Base-by-base conservation (phyloP, 192 early-diverging fungal genomes). In the Gonapodya sp. region DNA sequence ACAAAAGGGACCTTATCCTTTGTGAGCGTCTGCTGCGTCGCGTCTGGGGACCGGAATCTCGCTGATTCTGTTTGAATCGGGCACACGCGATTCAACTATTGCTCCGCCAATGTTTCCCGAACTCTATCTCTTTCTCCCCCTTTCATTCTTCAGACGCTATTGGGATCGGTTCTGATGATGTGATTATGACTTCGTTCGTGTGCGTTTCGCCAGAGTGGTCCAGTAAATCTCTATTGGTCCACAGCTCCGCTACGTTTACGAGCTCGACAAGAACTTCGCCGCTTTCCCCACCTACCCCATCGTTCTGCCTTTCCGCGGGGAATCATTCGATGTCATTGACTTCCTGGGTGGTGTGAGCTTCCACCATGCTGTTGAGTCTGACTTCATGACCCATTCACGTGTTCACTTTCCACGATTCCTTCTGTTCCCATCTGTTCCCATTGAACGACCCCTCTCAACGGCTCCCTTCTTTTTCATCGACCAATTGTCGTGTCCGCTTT, bases 181-280 rank as follows among this genome's bases (percentile, higher is more conserved):
- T 64, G 46, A 64, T 64, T 24, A 16, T 64, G 8, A 64, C 46
- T 64, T 64, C 46, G 8, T 16, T 64, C 46, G 8, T 64, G 46
- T 64, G 8, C n/a, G n/a, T n/a, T n/a, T n/a, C 8, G 46, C 8
- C 46, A 64, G 46, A 64, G 46, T 64, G 24, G 8, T 24, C 24
- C 8, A 64, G 8, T 24, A 24, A 24, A 64, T 24, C 46, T 16
- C 24, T 64, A 64, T 24, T 24, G 8, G 24, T 64, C 46, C 46
- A 64, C 46, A 64, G 75, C 75, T 77, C 75, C 75, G 34, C 30
- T 77, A 32, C 75, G 75, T 77, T 2, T 77, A 77, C 75, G 75
- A 77, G 31, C 75, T 77, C 30, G 75, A 77, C 75, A 77, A 77
- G 75, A 77, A 77, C 31, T 77, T 77, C 75, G 75, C 75, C 75